Conservation (phyloP, 2,329 filamentous ascomycete species). For the Cryphonectria nitschkei region DNA sequence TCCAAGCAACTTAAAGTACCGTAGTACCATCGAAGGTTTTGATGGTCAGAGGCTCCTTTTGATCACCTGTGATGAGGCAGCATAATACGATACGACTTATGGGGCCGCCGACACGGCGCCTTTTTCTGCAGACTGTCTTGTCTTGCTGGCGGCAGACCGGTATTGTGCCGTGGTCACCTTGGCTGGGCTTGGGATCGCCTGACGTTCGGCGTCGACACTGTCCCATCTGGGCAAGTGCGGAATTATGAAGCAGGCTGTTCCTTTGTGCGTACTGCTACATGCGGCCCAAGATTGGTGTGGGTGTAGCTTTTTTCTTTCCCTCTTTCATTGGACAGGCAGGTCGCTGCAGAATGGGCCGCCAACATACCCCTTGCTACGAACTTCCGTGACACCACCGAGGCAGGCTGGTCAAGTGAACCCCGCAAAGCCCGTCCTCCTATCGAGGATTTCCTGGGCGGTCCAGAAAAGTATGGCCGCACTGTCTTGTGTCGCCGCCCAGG, state of each 20-base stretch:
- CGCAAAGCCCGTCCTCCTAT: slow-evolving; percentile 12
- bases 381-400: slow-evolving; percentile 8
- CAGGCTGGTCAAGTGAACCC: slow-evolving; percentile 24
- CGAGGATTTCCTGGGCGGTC: slow-evolving; percentile 5
- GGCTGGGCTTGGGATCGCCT: neutral
- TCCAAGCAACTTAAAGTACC: slow-evolving; percentile 9
- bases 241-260: neutral
- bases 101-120: neutral
- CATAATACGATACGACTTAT: slow-evolving; percentile 10
- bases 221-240: slow-evolving; percentile 8
- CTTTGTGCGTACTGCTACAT: slow-evolving; percentile 3
- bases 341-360: neutral
- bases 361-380: neutral
- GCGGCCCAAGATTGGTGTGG: neutral
- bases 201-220: neutral
- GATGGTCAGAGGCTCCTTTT: slow-evolving; percentile 23
- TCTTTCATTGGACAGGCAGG: slow-evolving; percentile 1
- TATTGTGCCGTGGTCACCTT: neutral
- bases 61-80: slow-evolving; percentile 8
- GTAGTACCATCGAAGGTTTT: slow-evolving; percentile 16
- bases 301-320: neutral
- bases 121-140: neutral
- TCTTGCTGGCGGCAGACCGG: neutral
- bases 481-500: slow-evolving; percentile 16
- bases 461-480: slow-evolving; percentile 21